A percentile compares a stretch with the other conserved stretches of the same genome.
phyloP scores from a whole-genome alignment of 306 rosid species.

The Datisca glomerata region DNA sequence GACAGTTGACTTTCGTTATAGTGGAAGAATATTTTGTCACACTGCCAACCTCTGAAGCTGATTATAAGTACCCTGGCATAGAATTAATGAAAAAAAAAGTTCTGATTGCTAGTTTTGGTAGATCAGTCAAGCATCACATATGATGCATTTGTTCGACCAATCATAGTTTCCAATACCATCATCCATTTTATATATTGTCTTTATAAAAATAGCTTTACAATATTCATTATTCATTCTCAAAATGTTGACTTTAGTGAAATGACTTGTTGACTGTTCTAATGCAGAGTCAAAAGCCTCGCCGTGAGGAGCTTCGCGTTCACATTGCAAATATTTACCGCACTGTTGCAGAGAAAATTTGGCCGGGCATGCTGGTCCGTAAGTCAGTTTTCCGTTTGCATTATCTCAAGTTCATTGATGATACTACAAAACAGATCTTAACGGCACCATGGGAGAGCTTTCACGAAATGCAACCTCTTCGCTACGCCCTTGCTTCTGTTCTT shows the following conservation, averaged over 20 bases:
- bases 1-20: too few relatives aligned
- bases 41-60: too few relatives aligned
- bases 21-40: too few relatives aligned
- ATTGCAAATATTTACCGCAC: slow-evolving; percentile 88
- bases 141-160: too few relatives aligned
- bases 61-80: too few relatives aligned
- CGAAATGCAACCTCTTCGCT: slow-evolving; percentile 93
- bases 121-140: too few relatives aligned
- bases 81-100: too few relatives aligned
- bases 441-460: slow-evolving; percentile 75
- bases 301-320: slow-evolving; percentile 92
- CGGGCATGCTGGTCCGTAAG: slow-evolving; percentile 81
- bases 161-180: too few relatives aligned
- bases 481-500: slow-evolving; percentile 91
- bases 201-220: too few relatives aligned
- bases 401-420: slow-evolving; percentile 87
- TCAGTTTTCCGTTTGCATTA: slow-evolving; percentile 79
- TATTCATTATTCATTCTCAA: too few relatives aligned
- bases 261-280: slow-evolving; percentile 15
- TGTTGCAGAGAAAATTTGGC: slow-evolving; percentile 96
- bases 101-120: too few relatives aligned
- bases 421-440: slow-evolving; percentile 47
- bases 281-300: slow-evolving; percentile 90
- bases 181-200: too few relatives aligned
- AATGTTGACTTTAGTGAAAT: slow-evolving; percentile 9